Percentiles rank a stretch among this genome's conserved stretches.
Conservation (phyloP, 805 yeast species). For the Pichia sporocuriosa region DNA sequence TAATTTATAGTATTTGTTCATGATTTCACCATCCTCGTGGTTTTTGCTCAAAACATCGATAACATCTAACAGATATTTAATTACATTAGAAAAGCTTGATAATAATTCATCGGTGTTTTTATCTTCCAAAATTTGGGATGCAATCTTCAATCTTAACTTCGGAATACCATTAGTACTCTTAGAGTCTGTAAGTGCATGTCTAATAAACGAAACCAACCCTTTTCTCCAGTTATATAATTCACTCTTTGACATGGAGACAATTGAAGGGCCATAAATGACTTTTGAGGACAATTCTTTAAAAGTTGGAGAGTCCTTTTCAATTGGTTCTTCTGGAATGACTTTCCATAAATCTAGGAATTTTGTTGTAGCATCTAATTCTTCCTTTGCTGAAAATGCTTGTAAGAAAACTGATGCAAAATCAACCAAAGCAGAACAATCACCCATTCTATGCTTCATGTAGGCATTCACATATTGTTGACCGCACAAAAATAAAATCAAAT, state of each 20-base stretch:
- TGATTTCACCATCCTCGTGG: conserved; percentile 30
- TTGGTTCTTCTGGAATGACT: conserved; percentile 35
- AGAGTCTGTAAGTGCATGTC: conserved; percentile 40
- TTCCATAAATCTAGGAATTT: conserved; percentile 49
- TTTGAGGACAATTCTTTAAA: conserved; percentile 39
- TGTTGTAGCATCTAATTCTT: conserved; percentile 53
- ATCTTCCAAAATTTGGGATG: conserved; percentile 29
- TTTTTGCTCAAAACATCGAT: conserved; percentile 31
- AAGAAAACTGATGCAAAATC: conserved; percentile 71
- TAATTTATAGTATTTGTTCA: conserved; percentile 43
- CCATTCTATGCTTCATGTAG: conserved; percentile 46
- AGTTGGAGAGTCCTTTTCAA: conserved; percentile 33
- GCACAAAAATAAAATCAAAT: conserved; percentile 66
- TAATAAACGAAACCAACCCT: conserved; percentile 50
- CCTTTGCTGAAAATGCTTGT: conserved; percentile 58
- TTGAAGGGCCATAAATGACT: conserved; percentile 56
- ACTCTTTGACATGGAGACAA: conserved; percentile 41
- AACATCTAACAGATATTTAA: conserved; percentile 31
- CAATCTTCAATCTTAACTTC: conserved; percentile 36
- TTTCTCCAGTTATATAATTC: conserved; percentile 46
- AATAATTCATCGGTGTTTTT: conserved; percentile 20
- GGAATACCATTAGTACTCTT: conserved; percentile 35
- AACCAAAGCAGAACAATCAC: conserved; percentile 59
- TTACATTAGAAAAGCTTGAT: conserved; percentile 23
- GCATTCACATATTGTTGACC: conserved; percentile 69